Percentiles rank a stretch among this genome's conserved stretches.
Conservation (phyloP, 1,139 yeast genomes). For the Ashbya aceris region DNA sequence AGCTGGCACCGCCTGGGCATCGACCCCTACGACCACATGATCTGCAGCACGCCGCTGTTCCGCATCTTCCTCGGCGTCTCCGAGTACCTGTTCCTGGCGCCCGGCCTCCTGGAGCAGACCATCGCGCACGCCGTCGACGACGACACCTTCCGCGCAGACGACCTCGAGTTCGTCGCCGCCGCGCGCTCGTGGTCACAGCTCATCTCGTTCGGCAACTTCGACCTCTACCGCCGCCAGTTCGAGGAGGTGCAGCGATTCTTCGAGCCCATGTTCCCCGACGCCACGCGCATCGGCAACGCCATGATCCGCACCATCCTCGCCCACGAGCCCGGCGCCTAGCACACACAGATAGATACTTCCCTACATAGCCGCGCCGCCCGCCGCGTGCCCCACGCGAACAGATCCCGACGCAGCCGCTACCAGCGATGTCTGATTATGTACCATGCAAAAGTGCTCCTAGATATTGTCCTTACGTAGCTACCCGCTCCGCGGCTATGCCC, state of each 20-base stretch:
- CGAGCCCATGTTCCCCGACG: slow-evolving; percentile 79
- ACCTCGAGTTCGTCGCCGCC: slow-evolving; percentile 74
- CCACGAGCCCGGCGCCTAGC: too few relatives aligned
- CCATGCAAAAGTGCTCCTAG: too few relatives aligned
- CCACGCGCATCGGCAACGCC: slow-evolving; percentile 84
- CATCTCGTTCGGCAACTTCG: slow-evolving; percentile 68
- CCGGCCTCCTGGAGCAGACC: slow-evolving; percentile 70
- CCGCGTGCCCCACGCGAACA: too few relatives aligned
- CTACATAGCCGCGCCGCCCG: too few relatives aligned
- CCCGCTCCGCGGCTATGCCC: too few relatives aligned
- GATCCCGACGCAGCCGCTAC: too few relatives aligned
- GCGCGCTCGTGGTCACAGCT: slow-evolving; percentile 81
- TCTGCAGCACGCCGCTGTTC: slow-evolving; percentile 89
- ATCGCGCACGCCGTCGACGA: slow-evolving; percentile 62
- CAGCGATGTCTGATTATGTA: too few relatives aligned
- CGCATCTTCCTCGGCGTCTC: slow-evolving; percentile 90
- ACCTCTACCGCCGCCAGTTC: slow-evolving; percentile 61
- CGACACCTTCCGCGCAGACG: slow-evolving; percentile 71
- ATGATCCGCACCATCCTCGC: slow-evolving; percentile 44
- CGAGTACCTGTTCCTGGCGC: slow-evolving; percentile 81
- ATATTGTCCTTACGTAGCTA: too few relatives aligned
- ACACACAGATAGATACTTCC: too few relatives aligned
- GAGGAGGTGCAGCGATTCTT: slow-evolving; percentile 75
- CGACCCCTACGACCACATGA: slow-evolving; percentile 91
- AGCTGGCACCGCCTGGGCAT: slow-evolving; percentile 82